Evolutionary conservation across 2,329 filamentous ascomycete genomes (phyloP).

Genomic region (Metarhizium guizhouense): DNA sequence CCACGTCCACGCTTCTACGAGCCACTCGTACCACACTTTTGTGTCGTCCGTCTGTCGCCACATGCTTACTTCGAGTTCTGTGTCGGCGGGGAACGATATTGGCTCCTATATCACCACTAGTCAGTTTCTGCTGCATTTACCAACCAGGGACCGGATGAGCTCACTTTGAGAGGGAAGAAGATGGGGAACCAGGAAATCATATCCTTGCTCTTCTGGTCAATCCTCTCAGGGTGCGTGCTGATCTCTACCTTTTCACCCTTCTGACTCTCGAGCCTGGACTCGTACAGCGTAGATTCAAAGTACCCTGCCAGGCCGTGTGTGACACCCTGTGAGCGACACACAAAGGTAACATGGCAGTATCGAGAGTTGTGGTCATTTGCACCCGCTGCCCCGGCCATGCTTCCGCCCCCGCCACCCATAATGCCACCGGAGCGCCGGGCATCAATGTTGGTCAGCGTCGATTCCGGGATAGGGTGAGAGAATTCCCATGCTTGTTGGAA

Average conservation of each 20-base stretch:
- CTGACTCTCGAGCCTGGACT: slow-evolving; percentile 31
- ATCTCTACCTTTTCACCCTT: slow-evolving; percentile 60
- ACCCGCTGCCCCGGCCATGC: slow-evolving; percentile 66
- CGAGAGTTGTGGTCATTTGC: slow-evolving; percentile 88
- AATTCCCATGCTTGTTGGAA: slow-evolving; percentile 78
- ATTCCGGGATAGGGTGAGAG: slow-evolving; percentile 58
- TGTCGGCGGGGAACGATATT: slow-evolving; percentile 73
- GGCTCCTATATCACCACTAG: slow-evolving; percentile 50
- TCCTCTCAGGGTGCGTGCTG: slow-evolving; percentile 85
- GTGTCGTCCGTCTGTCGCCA: slow-evolving; percentile 93
- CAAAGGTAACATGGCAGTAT: slow-evolving; percentile 70
- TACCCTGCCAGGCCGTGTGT: slow-evolving; percentile 90
- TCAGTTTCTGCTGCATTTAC: slow-evolving; percentile 4
- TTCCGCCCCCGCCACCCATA: slow-evolving; percentile 59
- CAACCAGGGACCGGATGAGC: slow-evolving; percentile 14
- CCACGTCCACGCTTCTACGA: slow-evolving; percentile 75
- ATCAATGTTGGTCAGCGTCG: slow-evolving; percentile 45
- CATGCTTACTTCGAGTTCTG: slow-evolving; percentile 85
- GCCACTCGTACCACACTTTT: slow-evolving; percentile 98
- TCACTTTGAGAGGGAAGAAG: slow-evolving; percentile 89
- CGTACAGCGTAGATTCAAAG: slow-evolving; percentile 93
- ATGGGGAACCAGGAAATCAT: slow-evolving; percentile 99
- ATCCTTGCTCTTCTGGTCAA: slow-evolving; percentile 85
- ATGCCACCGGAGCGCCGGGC: slow-evolving; percentile 54
- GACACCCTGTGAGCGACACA: slow-evolving; percentile 67